phyloP scores from a whole-genome alignment of 345 rosid species.

The Cardamine occulta region DNA sequence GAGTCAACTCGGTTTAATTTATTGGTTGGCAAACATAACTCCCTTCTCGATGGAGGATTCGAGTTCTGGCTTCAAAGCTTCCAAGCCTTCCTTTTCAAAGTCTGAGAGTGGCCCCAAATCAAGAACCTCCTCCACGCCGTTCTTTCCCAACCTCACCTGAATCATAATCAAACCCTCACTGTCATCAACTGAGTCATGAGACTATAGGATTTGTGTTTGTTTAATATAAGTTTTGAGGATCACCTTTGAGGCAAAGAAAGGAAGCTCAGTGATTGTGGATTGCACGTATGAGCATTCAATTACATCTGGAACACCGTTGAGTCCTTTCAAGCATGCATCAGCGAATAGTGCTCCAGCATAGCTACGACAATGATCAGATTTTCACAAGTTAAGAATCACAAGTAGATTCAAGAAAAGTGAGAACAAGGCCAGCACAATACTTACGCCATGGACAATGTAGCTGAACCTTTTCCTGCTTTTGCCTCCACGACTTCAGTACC shows the following conservation, averaged over 20 bases:
- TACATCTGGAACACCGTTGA: constrained; percentile 74
- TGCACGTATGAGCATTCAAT: constrained; percentile 80
- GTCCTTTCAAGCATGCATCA: constrained; percentile 93
- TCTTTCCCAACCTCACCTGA: constrained; percentile 77
- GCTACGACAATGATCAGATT: constrained; percentile 45
- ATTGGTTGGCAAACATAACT: constrained; percentile 49
- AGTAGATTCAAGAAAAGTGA: not conserved
- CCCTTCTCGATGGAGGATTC: constrained; percentile 52
- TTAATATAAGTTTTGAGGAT: constrained; percentile 27
- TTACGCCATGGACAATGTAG: constrained; percentile 92
- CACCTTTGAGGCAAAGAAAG: constrained; percentile 93
- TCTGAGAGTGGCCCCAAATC: constrained; percentile 65
- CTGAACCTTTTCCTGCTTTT: constrained; percentile 94
- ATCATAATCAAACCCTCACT: constrained; percentile 22
- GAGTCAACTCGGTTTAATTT: constrained; percentile 17
- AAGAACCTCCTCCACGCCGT: constrained; percentile 64
- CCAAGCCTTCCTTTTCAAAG: constrained; percentile 61
- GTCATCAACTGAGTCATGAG: not conserved
- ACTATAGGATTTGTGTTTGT: not conserved
- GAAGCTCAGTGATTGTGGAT: constrained; percentile 70
- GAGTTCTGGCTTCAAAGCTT: constrained; percentile 68
- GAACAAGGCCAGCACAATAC: constrained; percentile 31
- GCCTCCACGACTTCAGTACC: constrained; percentile 95
- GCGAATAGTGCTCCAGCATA: constrained; percentile 89
- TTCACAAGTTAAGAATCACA: not conserved